Evolutionary conservation across 352 stramenopile genomes (phyloP).

Genomic region (Globisporangium nunn): DNA sequence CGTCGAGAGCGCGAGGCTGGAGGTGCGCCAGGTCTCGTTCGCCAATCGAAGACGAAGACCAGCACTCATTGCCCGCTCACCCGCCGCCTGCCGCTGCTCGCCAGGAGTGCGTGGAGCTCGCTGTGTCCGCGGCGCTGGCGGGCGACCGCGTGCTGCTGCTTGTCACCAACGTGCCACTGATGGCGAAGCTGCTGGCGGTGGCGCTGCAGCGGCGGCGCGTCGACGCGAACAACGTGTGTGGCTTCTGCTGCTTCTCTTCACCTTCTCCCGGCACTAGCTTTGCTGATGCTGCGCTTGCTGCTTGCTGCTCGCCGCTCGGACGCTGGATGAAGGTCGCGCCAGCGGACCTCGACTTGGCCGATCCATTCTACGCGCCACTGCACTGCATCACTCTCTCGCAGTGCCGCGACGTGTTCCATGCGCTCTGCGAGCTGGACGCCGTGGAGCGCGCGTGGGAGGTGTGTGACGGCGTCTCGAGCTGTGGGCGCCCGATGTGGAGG

Average conservation of each 20-base stretch:
- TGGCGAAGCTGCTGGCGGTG: slow-evolving; percentile 9
- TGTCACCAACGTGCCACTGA: slow-evolving; percentile 5
- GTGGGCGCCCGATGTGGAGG: no score
- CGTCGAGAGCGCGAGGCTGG: background rate
- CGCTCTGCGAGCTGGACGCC: slow-evolving; percentile 24
- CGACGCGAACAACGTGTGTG: background rate
- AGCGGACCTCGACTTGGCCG: slow-evolving; percentile 4
- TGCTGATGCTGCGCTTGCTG: no score
- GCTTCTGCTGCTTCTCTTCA: background rate
- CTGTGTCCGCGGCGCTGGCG: slow-evolving; percentile 13
- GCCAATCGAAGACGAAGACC: no score
- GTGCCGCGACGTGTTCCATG: slow-evolving; percentile 27
- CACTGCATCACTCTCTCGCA: slow-evolving; percentile 24
- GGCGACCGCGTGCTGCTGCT: slow-evolving; percentile 13
- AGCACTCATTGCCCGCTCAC: background rate
- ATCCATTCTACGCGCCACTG: slow-evolving; percentile 17
- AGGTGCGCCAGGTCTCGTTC: background rate
- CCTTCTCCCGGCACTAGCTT: no score
- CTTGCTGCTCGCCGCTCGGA: background rate
- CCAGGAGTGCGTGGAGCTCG: slow-evolving; percentile 11
- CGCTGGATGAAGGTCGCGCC: background rate
- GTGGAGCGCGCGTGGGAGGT: slow-evolving; percentile 23
- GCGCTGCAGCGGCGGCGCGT: slow-evolving; percentile 2
- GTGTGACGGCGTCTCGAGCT: no score
- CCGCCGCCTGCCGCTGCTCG: no score